These are phyloP conservation scores for Xylariaceae sp. DNA, from an alignment of 2,329 filamentous ascomycete genomes.

Conservation along the genomic window DNA sequence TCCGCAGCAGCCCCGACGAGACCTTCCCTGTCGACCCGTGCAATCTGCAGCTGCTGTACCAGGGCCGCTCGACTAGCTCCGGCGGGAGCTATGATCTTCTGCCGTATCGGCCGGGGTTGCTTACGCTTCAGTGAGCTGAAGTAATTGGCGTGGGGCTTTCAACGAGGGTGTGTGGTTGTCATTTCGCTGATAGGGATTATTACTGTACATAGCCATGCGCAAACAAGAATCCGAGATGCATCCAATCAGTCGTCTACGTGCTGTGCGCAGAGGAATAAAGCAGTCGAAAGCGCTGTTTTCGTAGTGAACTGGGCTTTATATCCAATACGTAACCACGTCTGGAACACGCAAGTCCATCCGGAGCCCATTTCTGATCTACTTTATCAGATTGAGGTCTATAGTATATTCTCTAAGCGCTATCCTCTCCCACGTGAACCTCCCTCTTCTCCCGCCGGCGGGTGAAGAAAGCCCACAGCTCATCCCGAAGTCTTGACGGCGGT, in stretches of 20 bases:
- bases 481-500: slow-evolving; percentile 44
- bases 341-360: not conserved
- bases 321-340: too few species aligned
- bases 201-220: too few species aligned
- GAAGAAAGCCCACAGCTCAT: slow-evolving; percentile 40
- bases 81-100: slow-evolving; percentile 46
- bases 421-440: slow-evolving; percentile 26
- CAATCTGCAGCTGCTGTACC: slow-evolving; percentile 62
- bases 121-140: slow-evolving; percentile 38
- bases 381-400: not conserved
- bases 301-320: too few species aligned
- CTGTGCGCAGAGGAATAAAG: too few species aligned
- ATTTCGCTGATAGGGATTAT: too few species aligned
- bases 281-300: too few species aligned
- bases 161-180: too few species aligned
- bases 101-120: slow-evolving; percentile 53
- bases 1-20: slow-evolving; percentile 55
- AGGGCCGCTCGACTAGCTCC: slow-evolving; percentile 47
- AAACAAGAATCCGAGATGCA: too few species aligned
- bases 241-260: too few species aligned
- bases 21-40: slow-evolving; percentile 60
- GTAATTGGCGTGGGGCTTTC: not conserved
- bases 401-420: slow-evolving; percentile 6
- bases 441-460: slow-evolving; percentile 32
- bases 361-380: not conserved